A percentile compares a stretch with the other conserved stretches of the same genome.
Conservation (phyloP, 352 stramenopile genomes). For the Globisporangium polare region DNA sequence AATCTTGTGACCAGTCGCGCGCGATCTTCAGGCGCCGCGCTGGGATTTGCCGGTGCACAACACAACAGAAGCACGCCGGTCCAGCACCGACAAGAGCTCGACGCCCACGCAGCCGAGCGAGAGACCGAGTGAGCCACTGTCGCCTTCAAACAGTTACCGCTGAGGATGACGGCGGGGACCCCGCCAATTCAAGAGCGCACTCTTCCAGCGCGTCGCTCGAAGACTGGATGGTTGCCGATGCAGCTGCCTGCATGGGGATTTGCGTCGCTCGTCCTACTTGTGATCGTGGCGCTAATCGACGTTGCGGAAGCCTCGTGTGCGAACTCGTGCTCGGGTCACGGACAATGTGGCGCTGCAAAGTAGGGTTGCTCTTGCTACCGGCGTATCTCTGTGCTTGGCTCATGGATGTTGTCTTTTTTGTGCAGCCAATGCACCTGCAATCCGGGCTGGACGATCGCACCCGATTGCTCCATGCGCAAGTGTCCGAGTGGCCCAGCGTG, state of each 20-base stretch:
- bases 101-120: no score
- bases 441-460: conserved; percentile 46
- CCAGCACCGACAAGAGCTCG: neutral
- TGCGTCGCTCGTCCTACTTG: conserved; percentile 10
- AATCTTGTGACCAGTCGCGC: neutral
- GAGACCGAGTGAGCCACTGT: neutral
- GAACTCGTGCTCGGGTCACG: conserved; percentile 64
- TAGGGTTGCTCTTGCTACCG: conserved; percentile 12
- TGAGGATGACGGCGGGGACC: neutral
- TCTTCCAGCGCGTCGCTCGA: neutral
- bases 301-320: conserved; percentile 35
- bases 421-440: conserved; percentile 69
- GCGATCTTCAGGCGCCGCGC: conserved; percentile 2
- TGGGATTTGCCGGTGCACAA: neutral
- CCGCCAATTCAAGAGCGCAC: neutral
- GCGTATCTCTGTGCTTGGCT: neutral
- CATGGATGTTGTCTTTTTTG: neutral
- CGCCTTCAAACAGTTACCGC: neutral
- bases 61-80: no score
- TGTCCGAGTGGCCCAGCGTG: conserved; percentile 71
- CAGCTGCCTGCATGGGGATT: neutral
- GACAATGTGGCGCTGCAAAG: conserved; percentile 44
- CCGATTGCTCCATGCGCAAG: conserved; percentile 66
- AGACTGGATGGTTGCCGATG: neutral
- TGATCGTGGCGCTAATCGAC: neutral